These are phyloP conservation scores for Eucalyptus paniculata DNA, from an alignment of 345 rosid species.

Conservation along the genomic window DNA sequence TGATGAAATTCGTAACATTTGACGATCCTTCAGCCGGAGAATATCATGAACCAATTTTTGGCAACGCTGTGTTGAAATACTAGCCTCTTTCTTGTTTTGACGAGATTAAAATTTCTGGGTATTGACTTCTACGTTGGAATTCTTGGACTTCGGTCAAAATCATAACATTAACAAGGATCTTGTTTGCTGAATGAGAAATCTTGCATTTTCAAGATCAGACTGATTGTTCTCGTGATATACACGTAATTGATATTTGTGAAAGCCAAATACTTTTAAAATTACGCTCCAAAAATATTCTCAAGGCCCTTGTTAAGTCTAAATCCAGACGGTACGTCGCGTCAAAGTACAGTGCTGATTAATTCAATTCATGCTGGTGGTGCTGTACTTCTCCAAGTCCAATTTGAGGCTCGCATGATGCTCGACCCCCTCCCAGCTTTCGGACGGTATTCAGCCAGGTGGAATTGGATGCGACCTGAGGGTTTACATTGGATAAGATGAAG, in stretches of 20 bases:
- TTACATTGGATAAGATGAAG: not conserved
- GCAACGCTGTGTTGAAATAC: not conserved
- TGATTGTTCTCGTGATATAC: not conserved
- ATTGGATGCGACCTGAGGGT: not conserved
- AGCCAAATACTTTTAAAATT: not conserved
- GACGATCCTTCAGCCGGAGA: not conserved
- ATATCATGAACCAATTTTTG: not conserved
- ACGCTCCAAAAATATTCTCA: not conserved
- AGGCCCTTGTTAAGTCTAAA: not conserved
- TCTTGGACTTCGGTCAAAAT: not conserved
- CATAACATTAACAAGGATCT: not conserved
- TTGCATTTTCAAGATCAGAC: not conserved
- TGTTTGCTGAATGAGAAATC: not conserved
- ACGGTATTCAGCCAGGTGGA: not conserved
- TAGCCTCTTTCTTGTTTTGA: not conserved
- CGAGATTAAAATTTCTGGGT: not conserved
- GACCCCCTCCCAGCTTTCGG: not conserved
- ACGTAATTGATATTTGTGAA: not conserved
- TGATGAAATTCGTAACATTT: not conserved
- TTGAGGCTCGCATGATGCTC: not conserved
- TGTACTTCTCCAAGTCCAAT: not conserved
- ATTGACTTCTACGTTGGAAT: not conserved
- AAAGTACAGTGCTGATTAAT: not conserved
- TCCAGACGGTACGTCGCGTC: not conserved
- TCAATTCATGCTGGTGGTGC: not conserved